Percentiles rank a stretch among this genome's conserved stretches.
phyloP scores from a whole-genome alignment of 2,329 filamentous ascomycete species.

The Penicillium italicum region DNA sequence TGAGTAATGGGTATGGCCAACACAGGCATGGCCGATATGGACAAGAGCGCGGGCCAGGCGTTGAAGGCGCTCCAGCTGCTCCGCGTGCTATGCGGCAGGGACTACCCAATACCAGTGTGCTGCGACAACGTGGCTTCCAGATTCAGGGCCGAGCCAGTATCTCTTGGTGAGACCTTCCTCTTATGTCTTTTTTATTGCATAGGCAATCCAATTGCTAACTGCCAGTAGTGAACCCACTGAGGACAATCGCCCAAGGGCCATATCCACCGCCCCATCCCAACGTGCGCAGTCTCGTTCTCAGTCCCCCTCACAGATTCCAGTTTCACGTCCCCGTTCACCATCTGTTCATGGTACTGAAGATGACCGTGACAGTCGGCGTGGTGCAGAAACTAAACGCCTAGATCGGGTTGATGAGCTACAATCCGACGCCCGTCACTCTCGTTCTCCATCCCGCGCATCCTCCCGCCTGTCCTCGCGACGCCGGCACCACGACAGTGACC shows the following conservation, averaged over 20 bases:
- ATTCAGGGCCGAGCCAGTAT: constrained; percentile 29
- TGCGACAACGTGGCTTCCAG: constrained; percentile 56
- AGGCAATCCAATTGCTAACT: background rate
- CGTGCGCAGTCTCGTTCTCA: constrained; percentile 23
- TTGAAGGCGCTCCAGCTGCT: constrained; percentile 75
- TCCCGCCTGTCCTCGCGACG: constrained; percentile 57
- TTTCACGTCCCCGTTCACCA: constrained; percentile 51
- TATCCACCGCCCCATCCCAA: background rate
- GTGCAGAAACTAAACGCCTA: constrained; percentile 46
- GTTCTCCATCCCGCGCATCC: constrained; percentile 62
- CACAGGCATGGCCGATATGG: constrained; percentile 40
- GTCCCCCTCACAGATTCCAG: constrained; percentile 46
- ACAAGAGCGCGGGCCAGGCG: constrained; percentile 55
- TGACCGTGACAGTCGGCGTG: constrained; percentile 30
- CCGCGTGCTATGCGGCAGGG: constrained; percentile 94
- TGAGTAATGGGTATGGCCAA: constrained; percentile 27
- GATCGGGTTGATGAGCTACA: constrained; percentile 30
- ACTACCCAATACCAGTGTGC: constrained; percentile 73
- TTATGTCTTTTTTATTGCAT: background rate
- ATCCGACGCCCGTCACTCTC: constrained; percentile 52
- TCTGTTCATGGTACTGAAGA: constrained; percentile 33
- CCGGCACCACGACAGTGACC: constrained; percentile 54
- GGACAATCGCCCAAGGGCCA: background rate
- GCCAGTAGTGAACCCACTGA: background rate
- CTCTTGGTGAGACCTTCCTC: background rate